Base-by-base conservation (phyloP, 139 green algal species). In the Marvania coccoides region DNA sequence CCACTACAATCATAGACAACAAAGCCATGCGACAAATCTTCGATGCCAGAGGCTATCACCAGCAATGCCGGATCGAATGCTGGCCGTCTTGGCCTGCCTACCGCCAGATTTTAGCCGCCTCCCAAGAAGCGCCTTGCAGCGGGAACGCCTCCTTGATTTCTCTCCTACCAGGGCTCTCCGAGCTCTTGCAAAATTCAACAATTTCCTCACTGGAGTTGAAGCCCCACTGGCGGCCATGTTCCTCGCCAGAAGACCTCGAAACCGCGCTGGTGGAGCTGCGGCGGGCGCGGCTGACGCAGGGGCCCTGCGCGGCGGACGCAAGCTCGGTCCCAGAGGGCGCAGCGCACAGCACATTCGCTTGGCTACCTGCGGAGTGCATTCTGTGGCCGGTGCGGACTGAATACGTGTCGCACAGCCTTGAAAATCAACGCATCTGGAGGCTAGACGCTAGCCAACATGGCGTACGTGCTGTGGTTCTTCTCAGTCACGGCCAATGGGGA, bases 361-460 rank as follows among this genome's bases (percentile, higher is more conserved):
- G 45, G 45, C n/a, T 67, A 23, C 61, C 61, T 12, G 61, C 7
- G 1, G 61, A 67, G 45, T 67, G n/a, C n/a, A n/a, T n/a, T n/a
- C n/a, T n/a, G n/a, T n/a, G n/a, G n/a, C n/a, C n/a, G n/a, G n/a
- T n/a, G n/a, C n/a, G n/a, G n/a, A n/a, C n/a, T n/a, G n/a, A n/a
- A n/a, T n/a, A n/a, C n/a, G n/a, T n/a, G n/a, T n/a, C n/a, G n/a
- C n/a, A n/a, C n/a, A n/a, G n/a, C n/a, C n/a, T n/a, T n/a, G n/a
- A n/a, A n/a, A n/a, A n/a, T n/a, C n/a, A n/a, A n/a, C n/a, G n/a
- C n/a, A n/a, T n/a, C n/a, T n/a, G n/a, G n/a, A n/a, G n/a, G n/a
- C n/a, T n/a, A n/a, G n/a, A n/a, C n/a, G n/a, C n/a, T n/a, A n/a
- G n/a, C n/a, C n/a, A n/a, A n/a, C n/a, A n/a, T n/a, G n/a, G n/a